Evolutionary conservation across 768 basidiomycete genomes (phyloP), one percentile per base, ranked within the genome.

Genomic region (Lanmaoa rubissima): DNA sequence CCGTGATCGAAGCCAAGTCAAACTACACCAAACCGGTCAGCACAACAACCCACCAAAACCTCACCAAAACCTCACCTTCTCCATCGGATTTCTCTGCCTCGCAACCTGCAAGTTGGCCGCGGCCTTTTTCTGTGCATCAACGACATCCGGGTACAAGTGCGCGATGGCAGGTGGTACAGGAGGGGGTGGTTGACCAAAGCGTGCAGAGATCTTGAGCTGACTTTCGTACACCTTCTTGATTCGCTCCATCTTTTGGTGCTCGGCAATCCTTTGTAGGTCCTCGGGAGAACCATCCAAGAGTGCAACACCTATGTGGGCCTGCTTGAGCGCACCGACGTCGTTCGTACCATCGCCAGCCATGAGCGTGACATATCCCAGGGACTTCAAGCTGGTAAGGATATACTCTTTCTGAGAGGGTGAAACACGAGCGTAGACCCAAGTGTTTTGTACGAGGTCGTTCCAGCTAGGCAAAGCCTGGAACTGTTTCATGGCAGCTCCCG

Each of bases 341-440:
- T 99, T 98, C 5, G 97, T 99, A 32, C 97, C 97, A 69, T 99
- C 97, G 50, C 97, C 97, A 6, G 95, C 97, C 97, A 98, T 98
- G 50, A 99, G 80, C 0, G 97, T 99, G 16, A 81, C 82, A 69
- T 93, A 99, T 24, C 96, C 96, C 26, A 97, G 84, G 3, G 79
- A 79, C 71, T 94, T 94, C 51, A 98, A 78, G 8, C 89, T 89
- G 0, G 94, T 92, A 46, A 99, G 81, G 73, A 99, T 98, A 71
- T 83, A 83, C 72, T 99, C 97, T 75, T 99, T 99, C 71, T 98
- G 97, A 0, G 83, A 75, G 2, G 97, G 97, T 12, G 96, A 96
- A 16, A 98, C 96, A 34, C 96, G 93, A 26, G 97, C 97, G 63
- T 99, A 99, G 48, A 99, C 96, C 93, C 94, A 98, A 1, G 94